These are phyloP conservation scores for Penicillium fimorum DNA, from an alignment of 495 filamentous ascomycete genomes.

Conservation along the genomic window DNA sequence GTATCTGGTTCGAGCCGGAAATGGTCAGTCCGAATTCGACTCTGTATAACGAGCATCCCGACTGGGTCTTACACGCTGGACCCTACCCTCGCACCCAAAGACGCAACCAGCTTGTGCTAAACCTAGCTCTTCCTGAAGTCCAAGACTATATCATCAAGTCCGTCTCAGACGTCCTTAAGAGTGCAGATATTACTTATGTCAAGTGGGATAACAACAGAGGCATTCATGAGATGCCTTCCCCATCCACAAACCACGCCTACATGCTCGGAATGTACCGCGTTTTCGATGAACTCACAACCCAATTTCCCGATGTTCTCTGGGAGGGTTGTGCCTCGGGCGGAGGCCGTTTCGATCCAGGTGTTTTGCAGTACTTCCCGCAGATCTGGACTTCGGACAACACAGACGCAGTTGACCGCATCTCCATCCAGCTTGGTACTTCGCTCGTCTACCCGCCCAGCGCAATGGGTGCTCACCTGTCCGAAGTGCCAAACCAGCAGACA, in stretches of 20 bases:
- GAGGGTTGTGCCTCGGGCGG: constrained; percentile 58
- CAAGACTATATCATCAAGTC: constrained; percentile 53
- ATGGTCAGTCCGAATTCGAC: constrained; percentile 57
- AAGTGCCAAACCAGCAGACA: constrained; percentile 52
- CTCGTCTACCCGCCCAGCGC: constrained; percentile 53
- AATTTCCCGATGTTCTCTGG: constrained; percentile 55
- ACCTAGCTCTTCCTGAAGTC: constrained; percentile 51
- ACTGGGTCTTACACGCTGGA: constrained; percentile 55
- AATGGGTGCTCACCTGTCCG: constrained; percentile 57
- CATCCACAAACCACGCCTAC: constrained; percentile 48
- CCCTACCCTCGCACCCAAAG: constrained; percentile 48
- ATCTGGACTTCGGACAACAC: constrained; percentile 59
- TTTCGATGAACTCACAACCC: constrained; percentile 50
- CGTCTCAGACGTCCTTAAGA: constrained; percentile 46
- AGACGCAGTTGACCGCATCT: constrained; percentile 50
- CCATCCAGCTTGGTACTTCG: constrained; percentile 56
- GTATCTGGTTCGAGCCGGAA: constrained; percentile 58
- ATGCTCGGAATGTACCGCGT: constrained; percentile 56
- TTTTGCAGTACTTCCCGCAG: constrained; percentile 57
- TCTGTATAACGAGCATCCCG: constrained; percentile 52
- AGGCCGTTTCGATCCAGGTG: constrained; percentile 53
- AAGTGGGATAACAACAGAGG: constrained; percentile 61
- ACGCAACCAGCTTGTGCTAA: constrained; percentile 53
- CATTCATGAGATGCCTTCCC: constrained; percentile 50
- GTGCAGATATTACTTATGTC: constrained; percentile 50